These are phyloP conservation scores for Penicillium janthinellum DNA, from an alignment of 2,329 filamentous ascomycete genomes.

Conservation along the genomic window DNA sequence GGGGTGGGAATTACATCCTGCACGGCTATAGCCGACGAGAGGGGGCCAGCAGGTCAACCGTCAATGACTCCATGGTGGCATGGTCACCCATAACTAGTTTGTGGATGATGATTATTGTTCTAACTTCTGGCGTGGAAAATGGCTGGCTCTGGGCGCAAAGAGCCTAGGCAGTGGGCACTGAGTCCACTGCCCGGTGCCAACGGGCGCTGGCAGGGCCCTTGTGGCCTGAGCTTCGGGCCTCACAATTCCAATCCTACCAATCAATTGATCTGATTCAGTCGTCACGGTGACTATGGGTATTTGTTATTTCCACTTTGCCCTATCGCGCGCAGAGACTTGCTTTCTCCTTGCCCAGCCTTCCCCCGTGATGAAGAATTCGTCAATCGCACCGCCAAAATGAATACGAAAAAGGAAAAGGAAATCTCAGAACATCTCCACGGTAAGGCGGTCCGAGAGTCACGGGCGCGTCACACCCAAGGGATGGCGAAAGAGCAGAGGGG, in stretches of 20 bases:
- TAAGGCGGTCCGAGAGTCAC: conserved; percentile 9
- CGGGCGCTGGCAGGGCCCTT: background rate
- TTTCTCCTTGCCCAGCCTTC: too few species aligned
- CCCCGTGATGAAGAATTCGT: too few species aligned
- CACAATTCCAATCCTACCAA: background rate
- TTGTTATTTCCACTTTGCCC: background rate
- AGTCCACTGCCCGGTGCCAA: too few species aligned
- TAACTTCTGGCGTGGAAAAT: background rate
- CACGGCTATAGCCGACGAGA: conserved; percentile 6
- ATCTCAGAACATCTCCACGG: background rate
- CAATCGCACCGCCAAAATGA: too few species aligned
- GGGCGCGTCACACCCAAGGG: conserved; percentile 19
- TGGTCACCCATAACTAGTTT: too few species aligned
- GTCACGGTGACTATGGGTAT: background rate
- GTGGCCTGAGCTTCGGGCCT: background rate
- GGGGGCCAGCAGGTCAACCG: background rate
- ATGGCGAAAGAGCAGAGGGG: conserved; percentile 9
- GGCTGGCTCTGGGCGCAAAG: background rate
- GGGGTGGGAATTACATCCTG: background rate
- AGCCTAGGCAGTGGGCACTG: background rate
- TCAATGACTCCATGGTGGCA: too few species aligned
- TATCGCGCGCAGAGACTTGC: too few species aligned
- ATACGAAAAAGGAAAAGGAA: background rate
- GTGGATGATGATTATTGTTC: background rate
- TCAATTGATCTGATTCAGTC: background rate